These are phyloP conservation scores for Metschnikowia chrysomelidarum DNA, from an alignment of 805 yeast species.

Conservation along the genomic window DNA sequence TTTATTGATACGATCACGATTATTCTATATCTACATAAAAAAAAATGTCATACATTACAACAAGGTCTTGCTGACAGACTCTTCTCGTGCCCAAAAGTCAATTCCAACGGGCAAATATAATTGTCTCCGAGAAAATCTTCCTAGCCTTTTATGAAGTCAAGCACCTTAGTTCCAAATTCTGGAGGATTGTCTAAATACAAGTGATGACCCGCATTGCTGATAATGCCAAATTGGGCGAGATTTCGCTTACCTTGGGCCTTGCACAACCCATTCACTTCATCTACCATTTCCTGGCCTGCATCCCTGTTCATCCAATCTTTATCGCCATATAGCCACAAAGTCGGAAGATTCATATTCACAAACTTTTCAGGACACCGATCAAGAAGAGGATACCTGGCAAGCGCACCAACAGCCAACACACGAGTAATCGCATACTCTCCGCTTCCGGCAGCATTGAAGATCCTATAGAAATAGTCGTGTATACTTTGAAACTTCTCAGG, in stretches of 20 bases:
- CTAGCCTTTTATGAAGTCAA: constrained; percentile 32
- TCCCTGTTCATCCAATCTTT: constrained; percentile 68
- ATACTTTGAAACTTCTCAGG: constrained; percentile 37
- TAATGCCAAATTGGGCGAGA: constrained; percentile 26
- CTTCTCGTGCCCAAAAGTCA: no score
- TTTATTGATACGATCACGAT: no score
- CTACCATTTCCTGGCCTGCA: constrained; percentile 45
- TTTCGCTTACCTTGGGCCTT: constrained; percentile 8
- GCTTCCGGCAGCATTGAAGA: constrained; percentile 54
- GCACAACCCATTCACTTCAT: constrained; percentile 22
- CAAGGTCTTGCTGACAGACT: no score
- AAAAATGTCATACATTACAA: no score
- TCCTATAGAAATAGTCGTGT: constrained; percentile 54
- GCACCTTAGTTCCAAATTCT: constrained; percentile 30
- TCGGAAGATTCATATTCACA: constrained; percentile 44
- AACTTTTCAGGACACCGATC: constrained; percentile 46
- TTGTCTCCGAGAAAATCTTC: no score
- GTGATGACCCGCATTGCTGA: constrained; percentile 53
- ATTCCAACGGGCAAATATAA: no score
- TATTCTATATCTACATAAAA: no score
- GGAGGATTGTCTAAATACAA: constrained; percentile 50
- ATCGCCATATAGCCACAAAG: constrained; percentile 66
- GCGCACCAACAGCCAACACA: constrained; percentile 57
- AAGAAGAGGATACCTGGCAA: constrained; percentile 53
- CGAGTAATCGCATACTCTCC: constrained; percentile 67